Percentiles rank a stretch among this genome's conserved stretches.
Conservation (phyloP, 345 rosid genomes). For the Mallotus nudiflorus region DNA sequence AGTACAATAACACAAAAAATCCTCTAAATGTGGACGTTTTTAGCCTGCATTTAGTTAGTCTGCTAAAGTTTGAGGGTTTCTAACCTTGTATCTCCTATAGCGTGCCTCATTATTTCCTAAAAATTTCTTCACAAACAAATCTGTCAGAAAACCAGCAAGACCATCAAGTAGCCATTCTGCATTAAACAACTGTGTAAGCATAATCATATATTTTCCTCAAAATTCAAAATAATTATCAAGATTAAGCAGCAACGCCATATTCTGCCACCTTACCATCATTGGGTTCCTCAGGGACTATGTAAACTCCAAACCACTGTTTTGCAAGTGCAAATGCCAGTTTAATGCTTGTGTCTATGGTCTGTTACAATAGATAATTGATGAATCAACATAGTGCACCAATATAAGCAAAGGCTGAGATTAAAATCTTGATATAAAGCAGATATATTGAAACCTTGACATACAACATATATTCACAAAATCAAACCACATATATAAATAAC, state of each 20-base stretch:
- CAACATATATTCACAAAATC: not conserved
- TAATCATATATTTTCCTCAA: not conserved
- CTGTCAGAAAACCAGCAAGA: conserved; percentile 89
- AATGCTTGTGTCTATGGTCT: conserved; percentile 86
- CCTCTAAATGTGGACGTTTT: not conserved
- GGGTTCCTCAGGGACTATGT: conserved; percentile 72
- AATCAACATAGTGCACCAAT: conserved; percentile 15
- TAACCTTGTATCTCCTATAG: conserved; percentile 91
- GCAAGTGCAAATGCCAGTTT: conserved; percentile 91
- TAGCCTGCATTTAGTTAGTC: not conserved
- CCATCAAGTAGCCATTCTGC: conserved; percentile 97
- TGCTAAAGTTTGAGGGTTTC: not conserved
- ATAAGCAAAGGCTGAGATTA: not conserved
- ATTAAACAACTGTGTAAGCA: conserved; percentile 15
- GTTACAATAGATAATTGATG: conserved; percentile 35
- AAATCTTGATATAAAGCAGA: not conserved
- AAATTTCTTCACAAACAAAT: conserved; percentile 82
- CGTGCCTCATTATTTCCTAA: conserved; percentile 97
- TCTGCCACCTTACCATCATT: conserved; percentile 71
- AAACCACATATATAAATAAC: not conserved
- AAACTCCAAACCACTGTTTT: conserved; percentile 97
- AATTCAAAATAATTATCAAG: conserved; percentile 2
- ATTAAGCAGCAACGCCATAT: conserved; percentile 21
- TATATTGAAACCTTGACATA: not conserved
- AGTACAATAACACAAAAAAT: not conserved